These are phyloP conservation scores for Metarhizium brunneum DNA, from an alignment of 2,329 filamentous ascomycete genomes.

Conservation along the genomic window DNA sequence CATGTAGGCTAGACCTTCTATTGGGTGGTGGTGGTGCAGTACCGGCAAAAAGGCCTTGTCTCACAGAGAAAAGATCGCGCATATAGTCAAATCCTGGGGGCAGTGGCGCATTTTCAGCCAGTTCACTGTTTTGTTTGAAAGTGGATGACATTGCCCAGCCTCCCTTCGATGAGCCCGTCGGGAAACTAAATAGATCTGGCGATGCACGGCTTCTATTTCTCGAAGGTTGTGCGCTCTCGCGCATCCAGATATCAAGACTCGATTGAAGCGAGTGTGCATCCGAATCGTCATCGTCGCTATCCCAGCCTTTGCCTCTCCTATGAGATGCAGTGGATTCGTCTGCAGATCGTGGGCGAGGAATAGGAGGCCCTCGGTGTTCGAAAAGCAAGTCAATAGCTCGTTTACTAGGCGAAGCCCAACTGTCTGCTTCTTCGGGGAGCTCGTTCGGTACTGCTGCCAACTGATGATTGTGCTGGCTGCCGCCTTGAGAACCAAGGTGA, in stretches of 20 bases:
- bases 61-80: slow-evolving; percentile 34
- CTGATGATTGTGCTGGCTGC: slow-evolving; percentile 4
- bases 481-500: slow-evolving; percentile 13
- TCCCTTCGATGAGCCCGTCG: slow-evolving; percentile 23
- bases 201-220: slow-evolving; percentile 24
- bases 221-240: slow-evolving; percentile 37
- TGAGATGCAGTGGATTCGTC: slow-evolving; percentile 35
- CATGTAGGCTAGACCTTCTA: slow-evolving; percentile 44
- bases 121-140: slow-evolving; percentile 26
- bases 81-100: slow-evolving; percentile 29
- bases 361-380: slow-evolving; percentile 12
- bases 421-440: neutral
- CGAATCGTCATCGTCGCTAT: slow-evolving; percentile 34
- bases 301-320: slow-evolving; percentile 31
- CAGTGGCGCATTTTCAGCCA: slow-evolving; percentile 14
- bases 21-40: slow-evolving; percentile 38
- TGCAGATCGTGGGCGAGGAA: slow-evolving; percentile 36
- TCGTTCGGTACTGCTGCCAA: neutral
- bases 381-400: slow-evolving; percentile 7
- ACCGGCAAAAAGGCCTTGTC: slow-evolving; percentile 28
- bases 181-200: slow-evolving; percentile 47
- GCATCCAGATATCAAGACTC: slow-evolving; percentile 49
- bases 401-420: slow-evolving; percentile 4
- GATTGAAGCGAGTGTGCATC: slow-evolving; percentile 34
- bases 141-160: slow-evolving; percentile 40